Evolutionary conservation across 2,329 filamentous ascomycete species (phyloP).

Genomic region (Botrytis aclada): DNA sequence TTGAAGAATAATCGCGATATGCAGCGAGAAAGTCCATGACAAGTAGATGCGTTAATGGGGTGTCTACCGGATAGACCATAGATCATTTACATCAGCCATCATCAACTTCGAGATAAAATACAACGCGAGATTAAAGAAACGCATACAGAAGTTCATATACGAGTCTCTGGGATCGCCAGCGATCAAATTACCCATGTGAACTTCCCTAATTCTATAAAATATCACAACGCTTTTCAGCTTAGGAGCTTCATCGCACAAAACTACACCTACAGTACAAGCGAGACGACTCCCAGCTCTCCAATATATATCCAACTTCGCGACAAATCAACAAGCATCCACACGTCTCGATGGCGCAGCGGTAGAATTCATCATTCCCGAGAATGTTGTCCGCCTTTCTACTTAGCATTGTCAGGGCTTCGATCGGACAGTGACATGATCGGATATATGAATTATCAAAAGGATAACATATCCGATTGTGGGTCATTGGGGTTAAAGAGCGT

Average conservation of each 20-base stretch:
- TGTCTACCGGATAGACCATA: neutral
- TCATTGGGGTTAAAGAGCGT: neutral
- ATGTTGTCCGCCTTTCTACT: neutral
- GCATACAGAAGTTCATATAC: neutral
- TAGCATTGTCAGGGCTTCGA: conserved; percentile 1
- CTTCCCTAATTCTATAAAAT: neutral
- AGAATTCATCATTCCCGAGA: conserved; percentile 1
- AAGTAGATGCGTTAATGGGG: neutral
- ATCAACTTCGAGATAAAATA: neutral
- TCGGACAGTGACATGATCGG: neutral
- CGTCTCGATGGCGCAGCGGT: neutral
- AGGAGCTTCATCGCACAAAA: neutral
- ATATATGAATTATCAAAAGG: neutral
- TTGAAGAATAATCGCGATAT: neutral
- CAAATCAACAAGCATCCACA: neutral
- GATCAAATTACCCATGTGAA: neutral
- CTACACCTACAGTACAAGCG: neutral
- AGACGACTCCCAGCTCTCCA: neutral
- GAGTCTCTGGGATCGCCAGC: neutral
- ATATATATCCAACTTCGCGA: neutral
- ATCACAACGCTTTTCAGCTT: neutral
- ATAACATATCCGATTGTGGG: neutral
- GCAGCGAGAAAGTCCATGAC: neutral
- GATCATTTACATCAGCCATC: neutral
- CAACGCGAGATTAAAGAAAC: neutral